A percentile compares a stretch with the other conserved stretches of the same genome.
Evolutionary conservation across 108 stramenopile genomes (phyloP).

Genomic region (Pseudonitzschia multiseries): DNA sequence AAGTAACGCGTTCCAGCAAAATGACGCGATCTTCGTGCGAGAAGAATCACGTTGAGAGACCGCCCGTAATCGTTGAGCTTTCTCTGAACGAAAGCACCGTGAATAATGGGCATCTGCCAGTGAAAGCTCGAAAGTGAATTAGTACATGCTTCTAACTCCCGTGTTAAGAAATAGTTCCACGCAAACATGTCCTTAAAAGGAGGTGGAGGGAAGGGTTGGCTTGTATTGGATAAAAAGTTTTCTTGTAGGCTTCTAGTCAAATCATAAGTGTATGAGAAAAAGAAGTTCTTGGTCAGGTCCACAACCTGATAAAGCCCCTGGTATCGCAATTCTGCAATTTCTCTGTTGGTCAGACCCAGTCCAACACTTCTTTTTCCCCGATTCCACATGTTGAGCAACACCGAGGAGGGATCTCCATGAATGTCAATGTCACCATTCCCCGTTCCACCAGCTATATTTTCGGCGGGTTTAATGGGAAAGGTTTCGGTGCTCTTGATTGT

Average conservation of each 20-base stretch:
- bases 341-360: conserved; percentile 76
- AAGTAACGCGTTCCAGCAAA: conserved; percentile 98
- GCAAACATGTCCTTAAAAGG: conserved; percentile 94
- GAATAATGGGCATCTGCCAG: conserved; percentile 92
- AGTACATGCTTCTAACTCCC: conserved; percentile 85
- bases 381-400: conserved; percentile 90
- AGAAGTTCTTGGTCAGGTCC: conserved; percentile 96
- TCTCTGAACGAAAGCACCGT: conserved; percentile 92
- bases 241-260: conserved; percentile 92
- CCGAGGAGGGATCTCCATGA: conserved; percentile 72
- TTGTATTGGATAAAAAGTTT: conserved; percentile 86
- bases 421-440: conserved; percentile 24
- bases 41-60: conserved; percentile 82
- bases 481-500: conserved; percentile 92
- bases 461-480: conserved; percentile 85
- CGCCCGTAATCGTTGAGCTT: conserved; percentile 90
- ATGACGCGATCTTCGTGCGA: conserved; percentile 93
- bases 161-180: conserved; percentile 94
- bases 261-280: conserved; percentile 95
- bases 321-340: conserved; percentile 91
- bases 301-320: conserved; percentile 95
- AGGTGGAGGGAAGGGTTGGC: conserved; percentile 76
- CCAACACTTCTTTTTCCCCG: conserved; percentile 85
- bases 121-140: conserved; percentile 79
- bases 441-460: conserved; percentile 29